Evolutionary conservation across 306 rosid genomes (phyloP), one percentile per base, ranked within the genome.

Genomic region (Hippophae tibetana): DNA sequence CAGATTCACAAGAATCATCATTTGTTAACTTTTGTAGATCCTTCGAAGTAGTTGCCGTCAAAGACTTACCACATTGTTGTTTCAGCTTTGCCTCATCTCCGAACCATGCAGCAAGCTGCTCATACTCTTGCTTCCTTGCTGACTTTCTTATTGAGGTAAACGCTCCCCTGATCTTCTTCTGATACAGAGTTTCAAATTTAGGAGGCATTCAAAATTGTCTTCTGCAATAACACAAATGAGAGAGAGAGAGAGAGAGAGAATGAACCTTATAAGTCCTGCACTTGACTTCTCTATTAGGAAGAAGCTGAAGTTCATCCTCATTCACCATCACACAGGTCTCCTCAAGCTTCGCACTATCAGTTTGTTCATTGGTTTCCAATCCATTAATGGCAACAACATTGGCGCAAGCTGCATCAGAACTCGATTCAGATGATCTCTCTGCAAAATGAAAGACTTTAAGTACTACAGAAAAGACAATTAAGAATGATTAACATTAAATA

Each of bases 121-220:
- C 59, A 42, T 88, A 88, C 81, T 92, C 99, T 71, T 79, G 78
- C 82, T 69, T 85, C 81, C 96, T 92, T 25, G 76, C 70, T 38
- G 75, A 69, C 64, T 72, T 87, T 74, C 70, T 79, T 66, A 79
- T 72, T 58, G 80, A 72, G 18, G 82, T 70, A 63, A 90, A 86
- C 5, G 77, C 77, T 56, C 76, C 79, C 57, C 61, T 57, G 53
- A 69, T 62, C 68, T 83, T 92, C 68, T 87, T 76, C 95, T 83
- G 76, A 59, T 61, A 48, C 40, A 53, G 8, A 56, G 42, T 43
- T 5, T 40, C 6, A 42, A 61, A 54, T 66, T 69, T 72, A 18
- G 13, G 13, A 8, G 52, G 53, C 43, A 47, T 31, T 9, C 0
- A 8, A 7, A 5, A 6, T 11, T 31, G 38, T 31, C 38, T 31